Evolutionary conservation across 805 yeast genomes (phyloP), one percentile per base, ranked within the genome.

Genomic region (Pichia eremophila): DNA sequence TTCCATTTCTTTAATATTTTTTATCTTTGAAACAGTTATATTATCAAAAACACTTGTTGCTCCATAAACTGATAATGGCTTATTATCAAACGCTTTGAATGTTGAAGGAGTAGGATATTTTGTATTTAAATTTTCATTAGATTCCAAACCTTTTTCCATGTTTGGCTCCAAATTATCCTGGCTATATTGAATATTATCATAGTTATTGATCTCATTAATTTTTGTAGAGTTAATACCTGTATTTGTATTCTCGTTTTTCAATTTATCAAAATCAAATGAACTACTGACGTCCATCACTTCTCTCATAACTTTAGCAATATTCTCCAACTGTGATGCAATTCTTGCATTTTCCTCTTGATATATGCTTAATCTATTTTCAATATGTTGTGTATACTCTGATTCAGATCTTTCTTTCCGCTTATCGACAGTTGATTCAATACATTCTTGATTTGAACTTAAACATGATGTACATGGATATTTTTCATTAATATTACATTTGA

Each of bases 121-220:
- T 32, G 40, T 39, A 38, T 68, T 71, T 51, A 70, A 73, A 12
- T 73, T 71, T 22, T 22, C 25, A 22, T 5, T 22, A 22, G 25
- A 22, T 5, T 22, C 25, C 6, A 4, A 1, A 22, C 6, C 6
- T 22, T 22, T 7, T 22, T 22, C 6, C 6, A 22, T 4, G 6
- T 22, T 22, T 22, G 25, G 25, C 25, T 22, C 6, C 1, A 22
- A 5, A 5, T 5, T 5, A 22, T 22, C 25, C 6, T 22, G 25
- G 6, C 4, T 5, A 22, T 22, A 22, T 22, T 22, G 25, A 22
- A 22, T 22, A 22, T 22, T 22, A 22, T 3, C 6, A 5, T 22
- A 4, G 6, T 22, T 3, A 5, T 22, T 22, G 6, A 1, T 22
- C 4, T 22, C 4, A 22, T 22, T 29, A 3, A 8, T 8, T 29